Evolutionary conservation across 345 rosid species (phyloP), one percentile per base, ranked within the genome.

Genomic region (Eucalyptus polybractea): DNA sequence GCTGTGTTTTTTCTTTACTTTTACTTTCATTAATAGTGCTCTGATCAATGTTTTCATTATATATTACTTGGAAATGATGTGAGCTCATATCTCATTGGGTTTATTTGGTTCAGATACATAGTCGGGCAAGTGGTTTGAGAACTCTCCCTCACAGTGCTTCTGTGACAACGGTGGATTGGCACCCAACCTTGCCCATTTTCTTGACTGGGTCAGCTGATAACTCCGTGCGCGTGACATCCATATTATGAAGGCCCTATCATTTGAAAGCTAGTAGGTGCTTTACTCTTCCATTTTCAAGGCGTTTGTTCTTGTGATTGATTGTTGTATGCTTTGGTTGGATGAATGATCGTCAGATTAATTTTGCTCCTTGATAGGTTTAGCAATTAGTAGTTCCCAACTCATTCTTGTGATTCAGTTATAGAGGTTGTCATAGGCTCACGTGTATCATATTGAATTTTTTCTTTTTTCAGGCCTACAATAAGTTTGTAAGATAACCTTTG

Each of bases 81-180:
- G 58, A 69, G 53, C 53, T 62, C 27, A 47, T 56, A 53, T 29
- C 5, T 42, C 87, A 37, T 13, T n/a, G 37, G 37, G 54, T 65
- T 29, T 50, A 19, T 50, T 87, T 54, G 19, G 14, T 27, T 91
- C 91, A 94, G 96, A 94, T 93, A 88, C 94, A 92, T 83, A 94
- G 95, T 76, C 91, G 92, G 87, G 69, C 89, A 40, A 93, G 90
- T 56, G 96, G 96, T 50, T 91, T 91, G 90, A 93, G 89, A 92
- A 93, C 92, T 54, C 97, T 95, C 72, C 93, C 97, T 10, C 97
- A 95, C 90, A 91, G 87, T 89, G 95, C 96, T 44, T 92, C 95
- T 47, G 91, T 95, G 89, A 93, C 95, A 53, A 94, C 97, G 4
- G 96, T 95, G 86, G 97, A 95, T 86, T 95, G 97, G 96, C 97